Evolutionary conservation across 805 yeast genomes (phyloP), one percentile per base, ranked within the genome.

Genomic region (Candida silvatica): DNA sequence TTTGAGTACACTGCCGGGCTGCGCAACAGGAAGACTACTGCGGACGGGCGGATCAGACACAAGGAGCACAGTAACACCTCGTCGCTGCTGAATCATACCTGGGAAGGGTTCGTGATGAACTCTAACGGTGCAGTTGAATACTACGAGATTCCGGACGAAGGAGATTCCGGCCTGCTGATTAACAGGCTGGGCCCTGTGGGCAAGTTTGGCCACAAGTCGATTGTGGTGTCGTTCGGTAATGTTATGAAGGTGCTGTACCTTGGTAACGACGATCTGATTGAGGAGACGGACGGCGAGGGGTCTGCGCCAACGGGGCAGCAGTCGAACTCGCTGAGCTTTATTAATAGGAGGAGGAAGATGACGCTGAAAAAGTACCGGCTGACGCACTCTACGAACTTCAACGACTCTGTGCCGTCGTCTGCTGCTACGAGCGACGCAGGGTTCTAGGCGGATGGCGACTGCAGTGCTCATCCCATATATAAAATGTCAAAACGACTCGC

Each of bases 61-160:
- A 12, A 28, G 11, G 6, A 14, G 18, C 2, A 8, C 3, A 17
- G 29, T 7, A 27, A 27, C 17, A 6, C 6, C 5, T 12, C 12
- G 6, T 19, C 12, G 6, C 12, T 28, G 6, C 18, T 15, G 24
- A 12, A 22, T 8, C 11, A 22, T 6, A 15, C 20, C 12, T 83
- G 94, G 92, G 88, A 84, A 53, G 94, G 92, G 1, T 85, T 85
- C 70, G 77, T 86, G 2, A 71, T 85, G 61, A 66, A 71, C 4
- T 73, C 77, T n/a, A 67, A 69, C 37, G 94, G 94, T 0, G 66
- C 67, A 31, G 64, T 80, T 15, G 60, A 69, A 18, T 66, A 64
- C 35, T 81, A 78, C 47, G 74, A 74, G 25, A 69, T 85, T 9
- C 77, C 80, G 3, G 24, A 22, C 12, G 61, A 60, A 23, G 62